Evolutionary conservation across 768 basidiomycete genomes (phyloP), one percentile per base, ranked within the genome.

Genomic region (Rhodotorula sphaerocarpa): DNA sequence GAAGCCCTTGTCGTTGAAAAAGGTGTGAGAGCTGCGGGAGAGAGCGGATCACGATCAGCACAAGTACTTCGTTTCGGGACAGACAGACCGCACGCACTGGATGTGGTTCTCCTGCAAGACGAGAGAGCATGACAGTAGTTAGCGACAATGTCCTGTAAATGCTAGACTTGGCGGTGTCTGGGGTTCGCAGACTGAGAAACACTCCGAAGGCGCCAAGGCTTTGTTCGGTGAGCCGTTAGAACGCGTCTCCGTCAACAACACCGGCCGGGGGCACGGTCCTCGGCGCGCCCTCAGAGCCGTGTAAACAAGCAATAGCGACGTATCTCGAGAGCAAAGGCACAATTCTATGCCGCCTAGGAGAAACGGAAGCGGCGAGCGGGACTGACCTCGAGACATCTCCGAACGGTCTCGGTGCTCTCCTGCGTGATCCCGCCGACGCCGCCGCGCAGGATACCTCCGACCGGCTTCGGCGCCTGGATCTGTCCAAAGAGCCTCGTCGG

Each of bases 1-100:
- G 50, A 67, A 67, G n/a, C 66, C 66, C 45, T 63, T 52, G 50
- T 67, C 66, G 50, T 67, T 67, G 57, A 62, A 57, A 34, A 67
- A 67, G 31, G 55, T 64, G 46, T 67, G 66, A 23, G 50, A 20
- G 41, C 28, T 43, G n/a, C n/a, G 7, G 21, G 18, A 16, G 20
- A 33, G 16, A 31, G n/a, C n/a, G 5, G 10, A 5, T 10, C 6
- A 10, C 18, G 23, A 23, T 39, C 43, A 55, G 50, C 36, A 31
- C 1, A 20, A 18, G 25, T 36, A 4, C 20, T 10, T 34, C n/a
- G 9, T 21, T 44, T 44, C 43, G 43, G 43, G 12, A 7, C 15
- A 23, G 23, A 16, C 25, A 27, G 39, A 39, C 23, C 5, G 5
- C 3, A 45, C 64, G 41, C 14, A 65, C 64, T 60, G 52, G 31